Evolutionary conservation across 208 protist genomes (phyloP), one percentile per base, ranked within the genome.

Genomic region (Phytomonas sp.): DNA sequence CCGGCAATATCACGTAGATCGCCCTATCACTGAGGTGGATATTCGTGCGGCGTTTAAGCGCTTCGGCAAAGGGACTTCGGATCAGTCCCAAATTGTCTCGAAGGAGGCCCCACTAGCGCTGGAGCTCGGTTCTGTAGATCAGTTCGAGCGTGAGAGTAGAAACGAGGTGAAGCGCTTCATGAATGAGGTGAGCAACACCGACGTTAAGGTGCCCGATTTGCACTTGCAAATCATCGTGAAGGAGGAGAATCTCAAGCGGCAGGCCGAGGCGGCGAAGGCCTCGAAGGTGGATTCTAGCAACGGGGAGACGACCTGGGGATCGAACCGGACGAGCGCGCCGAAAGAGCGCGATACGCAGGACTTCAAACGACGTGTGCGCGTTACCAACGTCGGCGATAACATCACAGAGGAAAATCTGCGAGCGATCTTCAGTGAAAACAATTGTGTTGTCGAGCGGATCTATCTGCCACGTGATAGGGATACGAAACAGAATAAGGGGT

Each of bases 301-400:
- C 23, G 61, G 61, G 32, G 79, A 76, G 34, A 77, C 81, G 33
- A 87, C 79, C 2, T 88, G 83, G 85, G 85, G 77, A 20, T 66
- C 69, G n/a, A 67, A 66, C 11, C 68, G 68, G 26, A 71, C 69
- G 15, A 71, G 75, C 13, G 71, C 71, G 56, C 73, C 65, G 30
- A 86, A 78, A 62, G 68, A 63, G 15, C 74, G 66, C 23, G 70
- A 78, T 31, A 63, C 62, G 62, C 71, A 71, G 43, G 83, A 81
- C 69, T 67, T 71, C 62, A 61, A 84, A 29, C 69, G 82, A 30
- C 76, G 83, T 56, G 75, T 93, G 20, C 91, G 91, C 36, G 77
- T 96, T 51, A 82, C 84, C 68, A 96, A 96, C 71, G 66, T 96
- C 61, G 84, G 80, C 37, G 91, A 96, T 72, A 80, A 90, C 70